phyloP scores from a whole-genome alignment of 2,329 filamentous ascomycete species.

The Fusarium clavum region DNA sequence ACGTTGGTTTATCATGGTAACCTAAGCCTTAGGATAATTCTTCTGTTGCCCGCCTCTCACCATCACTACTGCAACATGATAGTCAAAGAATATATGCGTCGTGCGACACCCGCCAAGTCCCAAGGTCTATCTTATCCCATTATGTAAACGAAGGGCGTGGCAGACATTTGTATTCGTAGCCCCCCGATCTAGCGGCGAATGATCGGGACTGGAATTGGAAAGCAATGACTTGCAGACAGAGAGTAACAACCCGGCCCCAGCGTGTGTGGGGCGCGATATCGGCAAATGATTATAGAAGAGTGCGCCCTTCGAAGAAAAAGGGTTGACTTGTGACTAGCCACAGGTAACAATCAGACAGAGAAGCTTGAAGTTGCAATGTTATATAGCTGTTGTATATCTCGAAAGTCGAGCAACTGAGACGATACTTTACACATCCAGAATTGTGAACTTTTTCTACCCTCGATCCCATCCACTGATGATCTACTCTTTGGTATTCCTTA shows the following conservation, averaged over 20 bases:
- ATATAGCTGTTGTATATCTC: slow-evolving; percentile 3
- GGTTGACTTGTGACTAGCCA: slow-evolving; percentile 4
- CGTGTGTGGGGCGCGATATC: slow-evolving; percentile 40
- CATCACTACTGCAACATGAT: no score
- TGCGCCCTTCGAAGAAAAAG: slow-evolving; percentile 27
- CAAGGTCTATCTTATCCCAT: background rate
- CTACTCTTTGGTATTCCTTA: slow-evolving; percentile 1
- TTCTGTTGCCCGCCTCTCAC: no score
- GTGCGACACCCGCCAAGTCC: background rate
- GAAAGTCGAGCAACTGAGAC: background rate
- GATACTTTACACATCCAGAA: background rate
- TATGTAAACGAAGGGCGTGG: slow-evolving; percentile 20
- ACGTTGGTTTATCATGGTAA: no score
- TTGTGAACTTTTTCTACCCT: background rate
- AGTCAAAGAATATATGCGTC: background rate
- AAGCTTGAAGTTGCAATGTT: background rate
- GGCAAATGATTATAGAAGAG: slow-evolving; percentile 23
- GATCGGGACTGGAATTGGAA: slow-evolving; percentile 6
- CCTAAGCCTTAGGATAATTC: no score
- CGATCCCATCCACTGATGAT: slow-evolving; percentile 19
- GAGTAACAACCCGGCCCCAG: slow-evolving; percentile 10
- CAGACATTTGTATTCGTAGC: background rate
- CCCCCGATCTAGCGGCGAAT: slow-evolving; percentile 14
- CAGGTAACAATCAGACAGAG: background rate
- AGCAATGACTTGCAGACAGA: slow-evolving; percentile 11